Evolutionary conservation across 2,329 filamentous ascomycete genomes (phyloP).

Genomic region (Lecanoromycetidae sp.): DNA sequence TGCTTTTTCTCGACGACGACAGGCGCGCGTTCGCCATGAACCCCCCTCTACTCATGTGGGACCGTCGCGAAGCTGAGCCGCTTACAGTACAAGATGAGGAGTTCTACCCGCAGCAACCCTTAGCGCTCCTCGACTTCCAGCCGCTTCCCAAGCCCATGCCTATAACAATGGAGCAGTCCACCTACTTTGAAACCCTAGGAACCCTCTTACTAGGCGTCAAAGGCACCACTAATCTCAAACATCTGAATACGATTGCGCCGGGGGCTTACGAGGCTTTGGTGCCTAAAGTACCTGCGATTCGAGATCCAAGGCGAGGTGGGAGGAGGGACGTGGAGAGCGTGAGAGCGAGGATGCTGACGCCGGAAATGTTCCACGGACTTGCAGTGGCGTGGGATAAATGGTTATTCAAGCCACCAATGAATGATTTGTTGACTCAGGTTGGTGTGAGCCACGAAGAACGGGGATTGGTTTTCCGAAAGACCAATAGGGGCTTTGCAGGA

Average conservation of each 20-base stretch:
- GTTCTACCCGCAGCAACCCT: conserved; percentile 48
- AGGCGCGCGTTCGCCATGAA: conserved; percentile 39
- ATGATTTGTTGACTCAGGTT: background rate
- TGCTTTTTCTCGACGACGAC: conserved; percentile 39
- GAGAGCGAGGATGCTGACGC: conserved; percentile 24
- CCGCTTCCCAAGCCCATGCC: conserved; percentile 32
- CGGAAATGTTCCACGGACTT: conserved; percentile 26
- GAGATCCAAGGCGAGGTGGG: conserved; percentile 15
- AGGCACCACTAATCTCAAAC: conserved; percentile 22
- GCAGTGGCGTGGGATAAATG: conserved; percentile 27
- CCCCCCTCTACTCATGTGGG: conserved; percentile 50
- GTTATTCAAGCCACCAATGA: conserved; percentile 17
- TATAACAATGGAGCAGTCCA: conserved; percentile 19
- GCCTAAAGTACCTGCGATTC: conserved; percentile 12
- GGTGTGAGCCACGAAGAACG: too few species aligned
- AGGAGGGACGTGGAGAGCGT: conserved; percentile 23
- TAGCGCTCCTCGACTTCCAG: conserved; percentile 54
- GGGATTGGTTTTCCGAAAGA: too few species aligned
- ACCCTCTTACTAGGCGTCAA: conserved; percentile 27
- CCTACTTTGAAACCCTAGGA: conserved; percentile 20
- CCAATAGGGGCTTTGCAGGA: too few species aligned
- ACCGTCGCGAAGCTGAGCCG: conserved; percentile 59
- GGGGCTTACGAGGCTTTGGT: conserved; percentile 17
- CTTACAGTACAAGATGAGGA: conserved; percentile 47
- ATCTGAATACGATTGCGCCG: conserved; percentile 23